phyloP scores from a whole-genome alignment of 1,139 yeast species.

The Magnusiomyces clavatus region DNA sequence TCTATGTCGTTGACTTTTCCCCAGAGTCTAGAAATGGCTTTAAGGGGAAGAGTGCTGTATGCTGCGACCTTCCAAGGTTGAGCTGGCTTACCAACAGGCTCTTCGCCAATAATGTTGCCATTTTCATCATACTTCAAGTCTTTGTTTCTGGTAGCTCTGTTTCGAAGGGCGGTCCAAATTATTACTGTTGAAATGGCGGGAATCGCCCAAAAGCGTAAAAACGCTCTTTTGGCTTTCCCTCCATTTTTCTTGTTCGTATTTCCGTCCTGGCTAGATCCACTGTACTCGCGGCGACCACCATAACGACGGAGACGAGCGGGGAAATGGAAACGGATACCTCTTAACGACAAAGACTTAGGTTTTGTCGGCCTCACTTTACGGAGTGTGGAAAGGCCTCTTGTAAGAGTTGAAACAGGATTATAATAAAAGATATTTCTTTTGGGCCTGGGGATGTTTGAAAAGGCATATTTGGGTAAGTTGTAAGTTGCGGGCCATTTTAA shows the following conservation, averaged over 20 bases:
- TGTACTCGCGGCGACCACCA: constrained; percentile 9
- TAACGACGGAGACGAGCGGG: constrained; percentile 11
- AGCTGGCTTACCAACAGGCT: constrained; percentile 47
- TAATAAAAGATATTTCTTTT: constrained; percentile 52
- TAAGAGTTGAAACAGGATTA: constrained; percentile 27
- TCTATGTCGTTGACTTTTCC: constrained; percentile 79
- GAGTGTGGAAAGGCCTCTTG: constrained; percentile 21
- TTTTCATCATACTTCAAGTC: neutral
- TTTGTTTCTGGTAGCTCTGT: neutral
- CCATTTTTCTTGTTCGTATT: constrained; percentile 16
- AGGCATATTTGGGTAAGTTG: constrained; percentile 32
- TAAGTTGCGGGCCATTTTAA: constrained; percentile 3
- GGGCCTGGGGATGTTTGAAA: constrained; percentile 60
- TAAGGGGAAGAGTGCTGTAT: constrained; percentile 83
- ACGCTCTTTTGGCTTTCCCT: constrained; percentile 21
- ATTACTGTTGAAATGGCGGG: constrained; percentile 22
- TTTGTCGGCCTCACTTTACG: neutral
- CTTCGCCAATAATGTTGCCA: constrained; percentile 8
- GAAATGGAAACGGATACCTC: constrained; percentile 10
- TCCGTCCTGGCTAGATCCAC: constrained; percentile 2
- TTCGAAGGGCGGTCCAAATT: constrained; percentile 13
- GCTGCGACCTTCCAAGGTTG: constrained; percentile 86
- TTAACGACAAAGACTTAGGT: constrained; percentile 9
- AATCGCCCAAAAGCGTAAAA: constrained; percentile 18
- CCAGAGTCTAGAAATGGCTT: constrained; percentile 89